Percentiles rank a stretch among this genome's conserved stretches.
phyloP scores from a whole-genome alignment of 768 basidiomycete genomes.

The Omphalotus guepiniiformis region DNA sequence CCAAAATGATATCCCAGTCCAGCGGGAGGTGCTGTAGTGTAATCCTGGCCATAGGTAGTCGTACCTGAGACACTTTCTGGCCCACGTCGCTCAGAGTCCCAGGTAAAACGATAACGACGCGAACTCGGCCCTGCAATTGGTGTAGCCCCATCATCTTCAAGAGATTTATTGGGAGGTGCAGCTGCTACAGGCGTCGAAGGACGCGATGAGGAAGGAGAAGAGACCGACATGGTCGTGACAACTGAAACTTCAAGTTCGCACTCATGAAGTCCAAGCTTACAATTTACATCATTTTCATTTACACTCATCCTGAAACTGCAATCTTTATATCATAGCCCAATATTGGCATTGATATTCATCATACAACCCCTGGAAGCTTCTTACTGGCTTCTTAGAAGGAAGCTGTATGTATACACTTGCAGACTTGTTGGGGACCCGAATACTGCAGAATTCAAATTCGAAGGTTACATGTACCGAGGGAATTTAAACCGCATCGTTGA shows the following conservation, averaged over 20 bases:
- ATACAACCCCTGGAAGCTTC: too few relatives aligned
- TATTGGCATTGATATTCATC: too few relatives aligned
- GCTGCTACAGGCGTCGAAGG: conserved; percentile 6
- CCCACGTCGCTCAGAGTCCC: conserved; percentile 62
- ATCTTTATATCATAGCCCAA: too few relatives aligned
- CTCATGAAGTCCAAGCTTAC: conserved; percentile 23
- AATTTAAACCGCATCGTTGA: too few relatives aligned
- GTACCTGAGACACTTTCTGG: conserved; percentile 75
- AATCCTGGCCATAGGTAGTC: conserved; percentile 60
- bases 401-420: too few relatives aligned
- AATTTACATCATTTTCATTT: conserved; percentile 18
- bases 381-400: too few relatives aligned
- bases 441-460: too few relatives aligned
- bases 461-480: too few relatives aligned
- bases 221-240: conserved; percentile 5
- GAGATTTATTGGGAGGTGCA: conserved; percentile 5
- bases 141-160: not conserved
- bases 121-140: conserved; percentile 28
- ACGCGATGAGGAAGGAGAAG: conserved; percentile 1
- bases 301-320: conserved; percentile 32
- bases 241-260: conserved; percentile 41
- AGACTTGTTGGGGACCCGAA: too few relatives aligned
- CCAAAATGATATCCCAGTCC: conserved; percentile 47
- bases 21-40: conserved; percentile 45
- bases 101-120: conserved; percentile 69